Conservation (phyloP, 176 grass and related monocot species). For the Aegilops tauschii region DNA sequence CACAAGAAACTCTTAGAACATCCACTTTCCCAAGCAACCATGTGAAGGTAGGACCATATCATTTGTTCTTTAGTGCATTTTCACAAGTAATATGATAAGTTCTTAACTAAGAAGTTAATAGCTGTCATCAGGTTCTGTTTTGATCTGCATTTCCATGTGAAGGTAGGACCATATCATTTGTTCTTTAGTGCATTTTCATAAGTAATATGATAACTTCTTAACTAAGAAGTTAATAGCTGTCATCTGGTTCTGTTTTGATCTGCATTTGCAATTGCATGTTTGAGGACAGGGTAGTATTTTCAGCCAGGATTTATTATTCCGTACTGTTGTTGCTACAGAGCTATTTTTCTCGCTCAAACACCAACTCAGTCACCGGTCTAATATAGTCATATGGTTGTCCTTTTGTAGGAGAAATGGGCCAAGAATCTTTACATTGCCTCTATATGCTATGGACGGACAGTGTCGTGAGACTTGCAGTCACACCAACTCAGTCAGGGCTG, state of each 20-base stretch:
- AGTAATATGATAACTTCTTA: background rate
- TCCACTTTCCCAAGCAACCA: slow-evolving; percentile 98
- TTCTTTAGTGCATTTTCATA: background rate
- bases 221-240: background rate
- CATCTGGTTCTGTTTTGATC: background rate
- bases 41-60: slow-evolving; percentile 71
- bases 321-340: background rate
- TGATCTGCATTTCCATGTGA: slow-evolving; percentile 54
- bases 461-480: slow-evolving; percentile 52
- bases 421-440: slow-evolving; percentile 98
- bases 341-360: background rate
- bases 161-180: slow-evolving; percentile 52
- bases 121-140: background rate
- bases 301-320: background rate
- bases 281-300: background rate
- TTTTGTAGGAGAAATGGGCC: slow-evolving; percentile 93
- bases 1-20: slow-evolving; percentile 94
- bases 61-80: background rate
- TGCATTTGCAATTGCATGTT: background rate
- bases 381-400: background rate
- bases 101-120: background rate
- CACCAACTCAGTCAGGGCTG: slow-evolving; percentile 21
- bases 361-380: background rate
- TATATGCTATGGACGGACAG: slow-evolving; percentile 81
- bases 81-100: background rate